Percentiles rank a stretch among this genome's conserved stretches.
Conservation (phyloP, 768 basidiomycete species). For the Boletus reticulatus region DNA sequence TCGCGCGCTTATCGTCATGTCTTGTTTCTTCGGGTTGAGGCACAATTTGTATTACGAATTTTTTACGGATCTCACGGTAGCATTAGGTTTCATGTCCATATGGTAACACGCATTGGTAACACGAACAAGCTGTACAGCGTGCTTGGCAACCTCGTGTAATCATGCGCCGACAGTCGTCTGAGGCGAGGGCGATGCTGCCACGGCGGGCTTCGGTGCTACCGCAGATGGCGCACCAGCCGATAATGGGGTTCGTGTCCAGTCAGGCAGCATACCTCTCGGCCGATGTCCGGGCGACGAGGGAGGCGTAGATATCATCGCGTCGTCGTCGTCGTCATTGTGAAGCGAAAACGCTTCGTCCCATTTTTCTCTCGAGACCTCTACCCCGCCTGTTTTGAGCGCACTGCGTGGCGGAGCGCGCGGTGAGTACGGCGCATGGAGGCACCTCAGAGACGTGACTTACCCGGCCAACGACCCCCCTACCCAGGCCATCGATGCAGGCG, state of each 20-base stretch:
- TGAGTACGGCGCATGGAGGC: neutral
- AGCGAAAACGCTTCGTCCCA: constrained; percentile 72
- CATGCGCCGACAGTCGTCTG: constrained; percentile 36
- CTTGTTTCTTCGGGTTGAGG: neutral
- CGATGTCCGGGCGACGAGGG: constrained; percentile 24
- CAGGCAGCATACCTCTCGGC: constrained; percentile 58
- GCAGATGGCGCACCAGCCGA: constrained; percentile 64
- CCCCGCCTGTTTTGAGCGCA: constrained; percentile 82
- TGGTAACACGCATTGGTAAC: constrained; percentile 3
- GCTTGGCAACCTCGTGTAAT: neutral
- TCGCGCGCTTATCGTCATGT: neutral
- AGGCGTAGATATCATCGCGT: constrained; percentile 23
- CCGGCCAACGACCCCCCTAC: constrained; percentile 93
- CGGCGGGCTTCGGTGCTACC: constrained; percentile 9
- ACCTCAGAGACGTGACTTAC: constrained; percentile 41
- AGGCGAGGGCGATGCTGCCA: constrained; percentile 11
- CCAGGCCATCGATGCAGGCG: constrained; percentile 82
- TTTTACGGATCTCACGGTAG: neutral
- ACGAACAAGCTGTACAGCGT: constrained; percentile 1
- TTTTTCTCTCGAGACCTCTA: constrained; percentile 76
- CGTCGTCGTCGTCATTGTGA: constrained; percentile 45
- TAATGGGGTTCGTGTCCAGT: constrained; percentile 75
- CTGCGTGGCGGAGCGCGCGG: constrained; percentile 34
- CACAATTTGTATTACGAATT: no score
- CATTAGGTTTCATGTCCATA: constrained; percentile 8